Base-by-base conservation (phyloP, 257 asterid species). In the Lycium ferocissimum region DNA sequence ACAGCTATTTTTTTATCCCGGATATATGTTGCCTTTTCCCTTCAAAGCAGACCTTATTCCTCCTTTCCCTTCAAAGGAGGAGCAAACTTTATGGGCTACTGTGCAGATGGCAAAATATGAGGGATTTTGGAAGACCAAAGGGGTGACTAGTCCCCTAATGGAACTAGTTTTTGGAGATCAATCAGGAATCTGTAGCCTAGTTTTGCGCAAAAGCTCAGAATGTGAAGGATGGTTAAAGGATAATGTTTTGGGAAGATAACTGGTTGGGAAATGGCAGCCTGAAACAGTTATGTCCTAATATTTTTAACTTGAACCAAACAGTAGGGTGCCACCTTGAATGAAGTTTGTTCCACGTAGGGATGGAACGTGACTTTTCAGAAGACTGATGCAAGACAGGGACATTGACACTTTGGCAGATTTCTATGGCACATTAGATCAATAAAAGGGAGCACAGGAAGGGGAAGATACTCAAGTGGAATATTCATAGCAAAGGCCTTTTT, bases 311-410 rank as follows among this genome's bases (percentile, higher is more conserved):
- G 14, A 56, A 66, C 35, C 45, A 6, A 40, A 26, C 73, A 33
- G 12, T 13, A 33, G 10, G 45, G 45, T 5, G 73, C 73, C 11
- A 66, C n/a, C 35, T 66, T 66, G 12, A 33, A 66, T 11, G 73
- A 66, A 33, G 73, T 66, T 66, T 66, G 73, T 43, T 66, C 45
- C 35, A 26, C 73, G 33, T n/a, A 66, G 11, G 73, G 33, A 66
- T 15, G 73, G 45, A 66, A 66, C 45, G 2, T 66, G 33, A 26
- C 33, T 26, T 26, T 26, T 26, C 33, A 26, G 33, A 26, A 26
- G 33, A 26, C 33, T 26, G 10, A 18, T 66, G 18, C 45, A 66
- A 40, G 73, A 66, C 43, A 22, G 18, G 5, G 17, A 12, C 17
- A 26, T 33, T 18, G 72, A 66, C 4, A 33, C 17, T 65, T 26